phyloP scores from a whole-genome alignment of 306 rosid species.

The Parietaria judaica region DNA sequence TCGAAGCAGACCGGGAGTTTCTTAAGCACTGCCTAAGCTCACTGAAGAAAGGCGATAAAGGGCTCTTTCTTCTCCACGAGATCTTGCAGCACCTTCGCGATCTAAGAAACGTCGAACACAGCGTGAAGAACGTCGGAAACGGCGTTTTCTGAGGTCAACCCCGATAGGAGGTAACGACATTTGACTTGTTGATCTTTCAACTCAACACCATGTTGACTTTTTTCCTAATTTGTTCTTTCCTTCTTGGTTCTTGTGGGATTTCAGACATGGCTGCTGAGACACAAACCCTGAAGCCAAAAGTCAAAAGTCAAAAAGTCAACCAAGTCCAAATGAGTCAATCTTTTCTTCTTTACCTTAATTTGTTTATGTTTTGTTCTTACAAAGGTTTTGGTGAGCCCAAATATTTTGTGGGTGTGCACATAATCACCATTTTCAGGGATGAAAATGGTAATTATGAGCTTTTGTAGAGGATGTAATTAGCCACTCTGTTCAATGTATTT shows the following conservation, averaged over 20 bases:
- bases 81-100: conserved; percentile 91
- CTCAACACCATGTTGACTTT: background rate
- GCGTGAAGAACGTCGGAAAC: conserved; percentile 46
- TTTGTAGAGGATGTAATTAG: conserved; percentile 26
- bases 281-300: conserved; percentile 29
- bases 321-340: conserved; percentile 37
- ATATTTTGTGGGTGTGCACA: conserved; percentile 53
- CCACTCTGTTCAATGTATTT: conserved; percentile 50
- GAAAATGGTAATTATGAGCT: conserved; percentile 44
- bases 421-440: conserved; percentile 35
- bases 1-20: conserved; percentile 89
- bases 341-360: conserved; percentile 1
- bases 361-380: background rate
- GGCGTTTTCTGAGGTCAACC: conserved; percentile 26
- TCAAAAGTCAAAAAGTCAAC: conserved; percentile 22
- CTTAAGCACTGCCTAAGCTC: conserved; percentile 85
- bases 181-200: background rate
- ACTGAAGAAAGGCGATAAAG: conserved; percentile 87
- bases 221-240: conserved; percentile 6
- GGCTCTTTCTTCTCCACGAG: conserved; percentile 75
- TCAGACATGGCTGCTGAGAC: conserved; percentile 34
- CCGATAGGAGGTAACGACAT: conserved; percentile 30
- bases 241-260: conserved; percentile 8
- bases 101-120: conserved; percentile 73
- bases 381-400: conserved; percentile 39